phyloP scores from a whole-genome alignment of 306 rosid genomes.

The Trifolium fragiferum region DNA sequence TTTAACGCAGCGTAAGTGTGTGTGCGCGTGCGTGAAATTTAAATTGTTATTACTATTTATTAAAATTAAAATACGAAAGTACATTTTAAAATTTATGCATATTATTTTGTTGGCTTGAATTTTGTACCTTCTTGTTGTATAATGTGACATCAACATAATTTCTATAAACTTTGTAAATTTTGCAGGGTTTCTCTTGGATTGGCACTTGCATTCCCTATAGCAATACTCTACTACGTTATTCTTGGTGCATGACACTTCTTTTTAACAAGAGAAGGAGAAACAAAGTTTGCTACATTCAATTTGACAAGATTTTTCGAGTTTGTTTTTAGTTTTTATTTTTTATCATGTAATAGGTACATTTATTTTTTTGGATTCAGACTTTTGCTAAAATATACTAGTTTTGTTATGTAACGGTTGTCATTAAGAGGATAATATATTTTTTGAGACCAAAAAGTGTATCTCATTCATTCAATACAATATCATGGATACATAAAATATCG shows the following conservation, averaged over 20 bases:
- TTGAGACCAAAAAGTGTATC: no score
- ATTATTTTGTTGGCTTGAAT: not conserved
- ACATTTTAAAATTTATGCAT: not conserved
- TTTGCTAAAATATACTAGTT: no score
- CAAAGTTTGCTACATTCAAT: not conserved
- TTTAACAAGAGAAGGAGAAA: not conserved
- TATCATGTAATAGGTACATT: no score
- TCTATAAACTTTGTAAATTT: not conserved
- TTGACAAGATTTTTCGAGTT: no score
- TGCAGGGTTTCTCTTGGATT: constrained; percentile 49
- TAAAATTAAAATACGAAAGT: not conserved
- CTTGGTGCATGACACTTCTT: constrained; percentile 24
- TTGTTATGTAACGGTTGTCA: no score
- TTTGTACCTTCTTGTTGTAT: not conserved
- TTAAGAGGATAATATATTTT: no score
- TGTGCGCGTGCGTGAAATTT: not conserved
- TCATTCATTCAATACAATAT: no score
- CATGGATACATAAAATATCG: no score
- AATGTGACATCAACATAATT: not conserved
- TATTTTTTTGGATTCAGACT: no score
- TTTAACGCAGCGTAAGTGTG: constrained; percentile 50
- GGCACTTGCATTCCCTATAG: constrained; percentile 43
- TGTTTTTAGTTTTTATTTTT: no score
- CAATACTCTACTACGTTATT: constrained; percentile 42
- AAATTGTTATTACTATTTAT: not conserved